Conservation (phyloP, 331 rosid species). For the Saraca asoca region DNA sequence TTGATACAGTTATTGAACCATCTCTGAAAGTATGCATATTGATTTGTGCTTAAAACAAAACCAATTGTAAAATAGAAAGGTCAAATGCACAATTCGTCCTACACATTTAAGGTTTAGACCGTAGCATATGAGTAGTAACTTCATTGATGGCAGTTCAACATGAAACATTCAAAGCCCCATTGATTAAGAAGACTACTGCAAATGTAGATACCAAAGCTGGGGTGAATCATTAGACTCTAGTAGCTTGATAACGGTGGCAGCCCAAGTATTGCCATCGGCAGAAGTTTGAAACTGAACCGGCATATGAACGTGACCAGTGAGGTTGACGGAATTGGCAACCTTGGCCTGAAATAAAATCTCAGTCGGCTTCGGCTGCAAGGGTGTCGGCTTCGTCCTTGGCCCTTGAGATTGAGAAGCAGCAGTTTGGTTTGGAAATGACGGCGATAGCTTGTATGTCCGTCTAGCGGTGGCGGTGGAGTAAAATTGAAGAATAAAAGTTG, state of each 20-base stretch:
- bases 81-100: too few species aligned
- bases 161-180: too few species aligned
- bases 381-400: conserved; percentile 47
- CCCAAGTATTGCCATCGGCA: conserved; percentile 50
- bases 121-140: too few species aligned
- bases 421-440: not conserved
- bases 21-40: too few species aligned
- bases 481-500: conserved; percentile 18
- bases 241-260: conserved; percentile 53
- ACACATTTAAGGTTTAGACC: too few species aligned
- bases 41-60: too few species aligned
- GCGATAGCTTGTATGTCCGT: not conserved
- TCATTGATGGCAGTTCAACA: too few species aligned
- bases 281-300: conserved; percentile 49
- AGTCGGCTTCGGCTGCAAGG: conserved; percentile 27
- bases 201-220: conserved; percentile 37
- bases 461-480: conserved; percentile 12
- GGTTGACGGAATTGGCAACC: conserved; percentile 56
- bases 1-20: too few species aligned
- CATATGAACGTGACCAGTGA: conserved; percentile 46
- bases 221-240: conserved; percentile 13
- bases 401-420: not conserved
- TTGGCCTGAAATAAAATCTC: conserved; percentile 63
- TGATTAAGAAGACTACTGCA: too few species aligned
- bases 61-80: too few species aligned